Conservation (phyloP, 208 protist species). For the Polymyxa betae region DNA sequence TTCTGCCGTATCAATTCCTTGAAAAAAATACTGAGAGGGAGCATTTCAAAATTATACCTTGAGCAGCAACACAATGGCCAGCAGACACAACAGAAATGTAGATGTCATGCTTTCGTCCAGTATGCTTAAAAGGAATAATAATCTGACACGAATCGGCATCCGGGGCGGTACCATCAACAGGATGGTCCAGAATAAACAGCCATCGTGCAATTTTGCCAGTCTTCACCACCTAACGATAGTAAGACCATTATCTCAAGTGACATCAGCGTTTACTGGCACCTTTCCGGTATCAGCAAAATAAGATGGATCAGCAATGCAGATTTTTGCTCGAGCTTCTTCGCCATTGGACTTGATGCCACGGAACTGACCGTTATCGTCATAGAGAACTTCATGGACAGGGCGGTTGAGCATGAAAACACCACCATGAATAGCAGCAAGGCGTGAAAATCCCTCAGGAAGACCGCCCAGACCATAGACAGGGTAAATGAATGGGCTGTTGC, state of each 20-base stretch:
- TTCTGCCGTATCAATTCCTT: no score
- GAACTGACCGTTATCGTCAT: slow-evolving; percentile 86
- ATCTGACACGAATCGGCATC: slow-evolving; percentile 57
- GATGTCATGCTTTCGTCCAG: slow-evolving; percentile 83
- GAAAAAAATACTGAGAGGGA: no score
- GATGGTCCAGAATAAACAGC: slow-evolving; percentile 81
- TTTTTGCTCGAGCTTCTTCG: slow-evolving; percentile 63
- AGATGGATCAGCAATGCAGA: slow-evolving; percentile 92
- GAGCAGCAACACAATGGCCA: slow-evolving; percentile 90
- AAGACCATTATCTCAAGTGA: no score
- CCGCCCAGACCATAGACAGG: slow-evolving; percentile 27
- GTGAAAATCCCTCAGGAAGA: not conserved
- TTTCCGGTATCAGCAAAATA: slow-evolving; percentile 97
- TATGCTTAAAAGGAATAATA: slow-evolving; percentile 63
- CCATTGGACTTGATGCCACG: slow-evolving; percentile 87
- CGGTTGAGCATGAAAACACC: slow-evolving; percentile 74
- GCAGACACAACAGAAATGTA: slow-evolving; percentile 92
- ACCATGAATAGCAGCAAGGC: slow-evolving; percentile 14
- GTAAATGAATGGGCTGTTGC: not conserved
- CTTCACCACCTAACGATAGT: no score
- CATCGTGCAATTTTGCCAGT: slow-evolving; percentile 90
- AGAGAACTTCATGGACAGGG: slow-evolving; percentile 92
- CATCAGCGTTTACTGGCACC: no score
- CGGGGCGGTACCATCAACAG: slow-evolving; percentile 54
- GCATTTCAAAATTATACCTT: no score